Percentiles rank a stretch among this genome's conserved stretches.
Evolutionary conservation across 179 eudicot genomes (phyloP).

Genomic region (Pouteria campechiana): DNA sequence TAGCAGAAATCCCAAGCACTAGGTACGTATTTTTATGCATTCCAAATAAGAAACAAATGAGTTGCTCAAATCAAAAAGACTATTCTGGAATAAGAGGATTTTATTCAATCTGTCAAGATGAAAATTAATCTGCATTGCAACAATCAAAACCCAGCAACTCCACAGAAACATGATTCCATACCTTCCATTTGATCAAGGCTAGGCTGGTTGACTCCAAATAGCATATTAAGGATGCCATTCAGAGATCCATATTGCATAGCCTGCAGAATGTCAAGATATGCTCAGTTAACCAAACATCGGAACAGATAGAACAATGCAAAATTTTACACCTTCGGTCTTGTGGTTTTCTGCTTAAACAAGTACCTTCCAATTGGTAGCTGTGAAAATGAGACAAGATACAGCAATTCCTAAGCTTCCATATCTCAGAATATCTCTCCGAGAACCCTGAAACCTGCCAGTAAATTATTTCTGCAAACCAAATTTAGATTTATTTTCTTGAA

Average conservation of each 20-base stretch:
- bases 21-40: no score
- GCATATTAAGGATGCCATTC: conserved; percentile 79
- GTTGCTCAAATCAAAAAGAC: no score
- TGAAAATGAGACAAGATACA: conserved; percentile 62
- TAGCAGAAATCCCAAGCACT: no score
- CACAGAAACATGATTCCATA: conserved; percentile 8
- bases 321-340: background rate
- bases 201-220: conserved; percentile 59
- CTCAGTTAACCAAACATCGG: background rate
- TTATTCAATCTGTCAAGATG: no score
- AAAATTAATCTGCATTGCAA: no score
- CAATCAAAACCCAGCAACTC: no score
- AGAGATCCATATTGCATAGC: conserved; percentile 98
- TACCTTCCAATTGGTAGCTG: conserved; percentile 79
- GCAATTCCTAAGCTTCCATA: conserved; percentile 89
- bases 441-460: conserved; percentile 80
- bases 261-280: conserved; percentile 60
- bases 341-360: background rate
- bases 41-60: no score
- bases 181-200: conserved; percentile 48
- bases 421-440: conserved; percentile 76
- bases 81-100: no score
- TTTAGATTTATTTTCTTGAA: conserved; percentile 5
- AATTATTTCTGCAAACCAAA: conserved; percentile 32
- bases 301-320: background rate